phyloP scores from a whole-genome alignment of 345 rosid genomes.

The Nasturtium officinale region DNA sequence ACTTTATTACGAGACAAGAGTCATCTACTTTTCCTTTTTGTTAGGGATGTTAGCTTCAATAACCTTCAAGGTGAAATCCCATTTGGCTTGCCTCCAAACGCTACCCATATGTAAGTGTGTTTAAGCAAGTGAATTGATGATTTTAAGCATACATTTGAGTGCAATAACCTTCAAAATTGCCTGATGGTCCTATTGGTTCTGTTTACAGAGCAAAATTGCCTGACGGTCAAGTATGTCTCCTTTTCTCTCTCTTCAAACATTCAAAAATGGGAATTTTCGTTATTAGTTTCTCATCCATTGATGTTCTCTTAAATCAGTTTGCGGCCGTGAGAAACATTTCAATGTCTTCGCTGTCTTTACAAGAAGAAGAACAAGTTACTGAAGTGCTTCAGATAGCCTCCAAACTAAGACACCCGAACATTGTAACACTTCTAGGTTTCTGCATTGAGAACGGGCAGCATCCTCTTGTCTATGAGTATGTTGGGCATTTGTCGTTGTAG shows the following conservation, averaged over 20 bases:
- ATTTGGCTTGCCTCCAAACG: constrained; percentile 69
- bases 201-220: constrained; percentile 80
- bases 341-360: constrained; percentile 65
- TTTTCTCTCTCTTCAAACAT: constrained; percentile 12
- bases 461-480: constrained; percentile 75
- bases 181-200: constrained; percentile 93
- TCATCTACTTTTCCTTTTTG: constrained; percentile 28
- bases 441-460: constrained; percentile 82
- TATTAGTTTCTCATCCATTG: constrained; percentile 17
- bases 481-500: constrained; percentile 66
- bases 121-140: constrained; percentile 8
- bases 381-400: constrained; percentile 68
- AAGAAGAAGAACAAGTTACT: constrained; percentile 77
- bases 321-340: constrained; percentile 75
- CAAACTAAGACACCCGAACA: constrained; percentile 77
- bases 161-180: too few relatives aligned
- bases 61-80: constrained; percentile 75
- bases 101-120: constrained; percentile 75
- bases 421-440: constrained; percentile 75
- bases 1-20: background rate
- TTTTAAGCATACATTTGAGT: background rate
- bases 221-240: constrained; percentile 64
- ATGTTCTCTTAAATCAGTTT: constrained; percentile 47
- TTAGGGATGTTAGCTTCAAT: constrained; percentile 84
- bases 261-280: background rate